Evolutionary conservation across 1,284 basidiomycete species (phyloP).

Genomic region (Irpex sp.): DNA sequence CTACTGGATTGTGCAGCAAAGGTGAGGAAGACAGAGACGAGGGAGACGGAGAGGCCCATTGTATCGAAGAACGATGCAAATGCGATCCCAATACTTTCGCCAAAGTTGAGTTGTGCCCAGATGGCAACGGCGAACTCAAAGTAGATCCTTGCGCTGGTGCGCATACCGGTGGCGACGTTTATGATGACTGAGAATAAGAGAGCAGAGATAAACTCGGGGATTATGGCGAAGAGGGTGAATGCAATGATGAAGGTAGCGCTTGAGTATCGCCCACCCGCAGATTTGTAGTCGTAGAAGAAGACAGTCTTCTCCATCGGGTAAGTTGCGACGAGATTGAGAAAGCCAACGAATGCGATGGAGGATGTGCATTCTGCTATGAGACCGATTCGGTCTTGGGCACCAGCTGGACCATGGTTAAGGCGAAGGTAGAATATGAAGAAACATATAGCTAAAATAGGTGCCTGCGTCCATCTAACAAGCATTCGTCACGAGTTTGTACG

Average conservation of each 20-base stretch:
- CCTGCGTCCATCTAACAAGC: conserved; percentile 6
- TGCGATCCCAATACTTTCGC: conserved; percentile 12
- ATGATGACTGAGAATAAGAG: conserved; percentile 13
- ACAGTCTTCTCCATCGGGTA: conserved; percentile 13
- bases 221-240: conserved; percentile 12
- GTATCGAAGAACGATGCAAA: conserved; percentile 14
- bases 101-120: conserved; percentile 13
- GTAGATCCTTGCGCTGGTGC: conserved; percentile 11
- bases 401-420: conserved; percentile 10
- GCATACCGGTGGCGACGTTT: conserved; percentile 14
- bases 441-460: conserved; percentile 10
- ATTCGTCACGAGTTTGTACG: neutral
- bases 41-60: conserved; percentile 14
- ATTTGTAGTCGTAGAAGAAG: conserved; percentile 13
- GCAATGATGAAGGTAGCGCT: conserved; percentile 13
- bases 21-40: conserved; percentile 13
- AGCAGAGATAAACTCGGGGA: conserved; percentile 11
- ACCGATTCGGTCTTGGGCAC: conserved; percentile 15
- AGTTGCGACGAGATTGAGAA: conserved; percentile 10
- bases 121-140: conserved; percentile 11
- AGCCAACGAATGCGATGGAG: conserved; percentile 14
- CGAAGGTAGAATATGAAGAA: conserved; percentile 16
- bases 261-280: conserved; percentile 13
- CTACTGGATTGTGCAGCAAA: conserved; percentile 5
- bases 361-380: conserved; percentile 10